phyloP scores from a whole-genome alignment of 805 yeast genomes.

The Teunomyces stri region DNA sequence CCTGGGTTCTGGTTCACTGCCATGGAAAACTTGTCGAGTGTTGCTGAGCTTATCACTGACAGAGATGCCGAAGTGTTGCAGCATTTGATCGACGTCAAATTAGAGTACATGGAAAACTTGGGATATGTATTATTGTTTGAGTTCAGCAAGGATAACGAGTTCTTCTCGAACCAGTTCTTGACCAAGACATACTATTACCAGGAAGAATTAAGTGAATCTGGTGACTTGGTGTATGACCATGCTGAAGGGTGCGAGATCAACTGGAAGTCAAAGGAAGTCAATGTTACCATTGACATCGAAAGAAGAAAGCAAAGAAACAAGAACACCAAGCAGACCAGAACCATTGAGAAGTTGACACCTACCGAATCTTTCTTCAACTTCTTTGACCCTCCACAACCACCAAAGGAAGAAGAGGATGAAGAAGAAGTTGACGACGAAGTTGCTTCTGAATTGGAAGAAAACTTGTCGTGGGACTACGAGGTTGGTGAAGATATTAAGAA shows the following conservation, averaged over 20 bases:
- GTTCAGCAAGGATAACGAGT: conserved; percentile 65
- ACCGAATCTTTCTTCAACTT: conserved; percentile 93
- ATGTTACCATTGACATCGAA: conserved; percentile 84
- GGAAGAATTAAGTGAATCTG: conserved; percentile 89
- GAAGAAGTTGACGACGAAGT: conserved; percentile 41
- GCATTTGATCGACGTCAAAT: conserved; percentile 63
- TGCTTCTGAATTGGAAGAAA: conserved; percentile 64
- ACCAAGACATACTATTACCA: conserved; percentile 91
- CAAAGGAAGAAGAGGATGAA: conserved; percentile 53
- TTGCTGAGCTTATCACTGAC: conserved; percentile 82
- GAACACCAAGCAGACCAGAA: conserved; percentile 93
- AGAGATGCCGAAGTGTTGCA: conserved; percentile 84
- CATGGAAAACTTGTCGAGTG: conserved; percentile 76
- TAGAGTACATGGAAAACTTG: conserved; percentile 78
- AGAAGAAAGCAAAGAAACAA: conserved; percentile 97
- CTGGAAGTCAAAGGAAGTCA: conserved; percentile 78
- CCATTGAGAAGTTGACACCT: conserved; percentile 93
- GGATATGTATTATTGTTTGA: conserved; percentile 87
- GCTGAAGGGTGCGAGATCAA: conserved; percentile 87
- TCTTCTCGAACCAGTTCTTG: conserved; percentile 68
- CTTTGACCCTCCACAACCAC: conserved; percentile 88
- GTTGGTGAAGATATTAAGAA: conserved; percentile 96
- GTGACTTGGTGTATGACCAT: conserved; percentile 95
- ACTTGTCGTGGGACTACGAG: conserved; percentile 89
- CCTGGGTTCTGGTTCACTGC: conserved; percentile 98